Conservation (phyloP, 2,329 filamentous ascomycete species). For the Aphanoascus verrucosus region DNA sequence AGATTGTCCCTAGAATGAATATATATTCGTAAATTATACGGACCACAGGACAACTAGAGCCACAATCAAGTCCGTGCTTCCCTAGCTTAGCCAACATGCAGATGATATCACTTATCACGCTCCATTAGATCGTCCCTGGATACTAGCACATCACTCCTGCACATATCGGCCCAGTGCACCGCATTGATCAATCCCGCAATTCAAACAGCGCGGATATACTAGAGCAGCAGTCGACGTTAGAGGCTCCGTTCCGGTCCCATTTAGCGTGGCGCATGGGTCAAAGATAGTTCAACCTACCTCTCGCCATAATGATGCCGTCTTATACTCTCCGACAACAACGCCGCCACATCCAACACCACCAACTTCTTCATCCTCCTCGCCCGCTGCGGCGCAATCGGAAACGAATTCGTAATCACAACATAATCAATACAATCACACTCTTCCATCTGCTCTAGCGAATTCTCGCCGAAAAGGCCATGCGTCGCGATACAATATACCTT, state of each 20-base stretch:
- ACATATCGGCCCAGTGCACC: not conserved
- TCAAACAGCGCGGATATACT: slow-evolving; percentile 42
- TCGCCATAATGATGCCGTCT: slow-evolving; percentile 94
- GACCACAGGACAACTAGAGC: too few species aligned
- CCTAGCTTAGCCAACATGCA: too few species aligned
- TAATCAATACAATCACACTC: slow-evolving; percentile 86
- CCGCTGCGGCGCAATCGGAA: slow-evolving; percentile 72
- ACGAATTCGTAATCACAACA: slow-evolving; percentile 94
- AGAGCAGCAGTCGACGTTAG: slow-evolving; percentile 4
- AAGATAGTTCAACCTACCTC: slow-evolving; percentile 41
- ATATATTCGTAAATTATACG: too few species aligned
- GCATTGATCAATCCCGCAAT: slow-evolving; percentile 42
- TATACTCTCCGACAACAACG: slow-evolving; percentile 81
- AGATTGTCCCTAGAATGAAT: too few species aligned
- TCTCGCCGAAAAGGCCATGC: slow-evolving; percentile 84
- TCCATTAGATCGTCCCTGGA: too few species aligned
- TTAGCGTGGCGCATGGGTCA: slow-evolving; percentile 12
- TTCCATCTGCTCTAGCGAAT: slow-evolving; percentile 81
- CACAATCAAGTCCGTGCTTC: too few species aligned
- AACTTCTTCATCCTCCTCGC: slow-evolving; percentile 66
- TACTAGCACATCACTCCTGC: too few species aligned
- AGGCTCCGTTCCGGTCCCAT: not conserved
- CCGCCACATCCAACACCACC: slow-evolving; percentile 78
- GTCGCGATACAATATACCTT: slow-evolving; percentile 97
- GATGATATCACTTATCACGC: too few species aligned